Base-by-base conservation (phyloP, 2,329 filamentous ascomycete genomes). In the Colletotrichum eleusines region DNA sequence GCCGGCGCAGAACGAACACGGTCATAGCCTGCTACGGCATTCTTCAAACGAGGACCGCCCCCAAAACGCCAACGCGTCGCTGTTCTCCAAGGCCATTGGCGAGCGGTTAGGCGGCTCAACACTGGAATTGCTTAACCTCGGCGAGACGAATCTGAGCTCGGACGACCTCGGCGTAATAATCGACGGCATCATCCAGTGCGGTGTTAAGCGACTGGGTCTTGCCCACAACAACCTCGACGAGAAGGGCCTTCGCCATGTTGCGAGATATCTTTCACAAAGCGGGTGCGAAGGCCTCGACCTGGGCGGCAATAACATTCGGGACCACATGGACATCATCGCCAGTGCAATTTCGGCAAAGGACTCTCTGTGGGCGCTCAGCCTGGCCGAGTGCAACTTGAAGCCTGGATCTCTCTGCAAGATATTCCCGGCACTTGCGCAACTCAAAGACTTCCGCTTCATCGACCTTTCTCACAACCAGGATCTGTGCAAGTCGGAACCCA, bases 381-480 rank as follows among this genome's bases (percentile, higher is more conserved):
- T 99, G 72, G 94, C 94, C 1, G 92, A 94, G 75, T 98, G 95
- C 81, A 93, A 94, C 68, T 84, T 99, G 65, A 89, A 88, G 5
- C 91, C 94, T 0, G 85, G 89, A 0, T 90, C 91, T 14, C 84
- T 98, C 28, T 92, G 89, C 79, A 88, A 89, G 64, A 84, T 98
- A 16, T 86, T 98, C 61, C 94, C 94, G 5, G 89, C 89, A 8
- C 82, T 98, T 64, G 85, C 88, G 33, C 89, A 87, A 74, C 83
- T 98, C 66, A 86, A 87, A 2, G 89, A 91, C 73, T 92, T 98
- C 77, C 90, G 93, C 26, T 98, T 98, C 78, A 89, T 99, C 70
- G 96, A 98, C 78, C 84, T 99, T 44, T 97, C 94, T 6, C 94
- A 97, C 76, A 98, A 98, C 75, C 92, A 87, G 40, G 90, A 89